Evolutionary conservation across 805 yeast species (phyloP), one percentile per base, ranked within the genome.

Genomic region (Metschnikowia peoriensis): DNA sequence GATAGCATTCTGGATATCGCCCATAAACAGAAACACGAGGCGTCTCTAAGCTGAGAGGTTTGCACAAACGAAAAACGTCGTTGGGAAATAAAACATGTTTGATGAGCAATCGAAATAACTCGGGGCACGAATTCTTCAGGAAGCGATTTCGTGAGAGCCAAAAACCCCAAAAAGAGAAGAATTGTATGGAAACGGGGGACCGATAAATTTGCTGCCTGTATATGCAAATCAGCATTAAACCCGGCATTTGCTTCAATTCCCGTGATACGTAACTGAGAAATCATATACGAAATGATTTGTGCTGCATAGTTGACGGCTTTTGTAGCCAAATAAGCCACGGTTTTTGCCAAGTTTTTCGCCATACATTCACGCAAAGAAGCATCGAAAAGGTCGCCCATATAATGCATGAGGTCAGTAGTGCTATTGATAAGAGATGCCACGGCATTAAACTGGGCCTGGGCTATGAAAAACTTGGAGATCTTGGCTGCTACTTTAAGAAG

Each of bases 1-100:
- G 49, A 41, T 51, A 69, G 60, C 63, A 69, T 69, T 57, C 86
- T 76, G 37, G 81, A 76, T 15, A 87, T 49, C 0, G 96, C 80
- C 98, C 98, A 92, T n/a, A 83, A 69, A 0, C 88, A 81, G 62
- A 87, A 92, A 66, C 96, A 88, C 0, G 93, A 83, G 0, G 97
- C 84, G 66, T 92, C 98, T 52, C 96, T 76, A 1, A 93, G 78
- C 58, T 85, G 89, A 1, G 80, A 68, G 0, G 96, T 96, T 7
- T 80, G 65, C 0, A 83, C 70, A 22, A 73, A 70, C 0, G 83
- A 79, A 7, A 82, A 61, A 44, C 78, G 68, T 29, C 73, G 70
- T 55, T 85, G 89, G 51, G 85, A 86, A 47, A 88, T 78, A 53
- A 78, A 83, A 3, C 86, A 66, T 0, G 76, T 71, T 38, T 64